These are phyloP conservation scores for Centaurea solstitialis DNA, from an alignment of 129 eudicot species.

Conservation along the genomic window DNA sequence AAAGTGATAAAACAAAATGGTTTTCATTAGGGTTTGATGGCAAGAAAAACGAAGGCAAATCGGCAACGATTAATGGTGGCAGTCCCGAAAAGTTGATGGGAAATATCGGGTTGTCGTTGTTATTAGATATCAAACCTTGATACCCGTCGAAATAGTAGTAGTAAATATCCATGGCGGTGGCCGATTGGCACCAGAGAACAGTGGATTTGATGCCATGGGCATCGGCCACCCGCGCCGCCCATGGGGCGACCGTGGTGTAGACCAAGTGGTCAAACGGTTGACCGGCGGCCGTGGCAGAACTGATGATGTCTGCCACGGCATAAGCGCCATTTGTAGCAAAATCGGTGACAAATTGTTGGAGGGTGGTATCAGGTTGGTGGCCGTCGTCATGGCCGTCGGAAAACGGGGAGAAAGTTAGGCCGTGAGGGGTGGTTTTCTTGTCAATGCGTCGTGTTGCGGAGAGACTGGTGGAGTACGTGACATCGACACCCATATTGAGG, in stretches of 20 bases:
- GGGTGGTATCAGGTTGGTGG: slow-evolving; percentile 11
- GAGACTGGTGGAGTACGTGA: slow-evolving; percentile 32
- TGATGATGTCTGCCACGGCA: slow-evolving; percentile 20
- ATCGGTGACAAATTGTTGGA: slow-evolving; percentile 22
- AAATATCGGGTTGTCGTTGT: not conserved
- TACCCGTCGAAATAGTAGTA: slow-evolving; percentile 41
- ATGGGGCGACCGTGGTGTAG: slow-evolving; percentile 39
- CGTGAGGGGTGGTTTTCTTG: slow-evolving; percentile 9
- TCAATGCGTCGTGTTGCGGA: slow-evolving; percentile 12
- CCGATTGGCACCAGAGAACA: slow-evolving; percentile 61
- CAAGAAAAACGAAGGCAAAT: slow-evolving; percentile 36
- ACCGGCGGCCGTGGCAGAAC: not conserved
- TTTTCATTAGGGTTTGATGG: slow-evolving; percentile 9
- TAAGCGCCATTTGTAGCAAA: not conserved
- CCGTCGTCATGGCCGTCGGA: slow-evolving; percentile 24
- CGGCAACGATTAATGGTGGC: slow-evolving; percentile 14
- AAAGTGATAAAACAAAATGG: not conserved
- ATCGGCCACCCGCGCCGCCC: slow-evolving; percentile 51
- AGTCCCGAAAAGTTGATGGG: slow-evolving; percentile 36
- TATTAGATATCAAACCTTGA: slow-evolving; percentile 1
- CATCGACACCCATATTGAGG: slow-evolving; percentile 24
- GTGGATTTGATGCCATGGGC: slow-evolving; percentile 28
- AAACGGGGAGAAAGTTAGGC: slow-evolving; percentile 21
- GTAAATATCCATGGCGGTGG: slow-evolving; percentile 40
- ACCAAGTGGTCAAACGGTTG: slow-evolving; percentile 37